Percentiles rank a stretch among this genome's conserved stretches.
These are phyloP conservation scores for Sparassis latifolia DNA, from an alignment of 1,284 basidiomycete genomes.

Conservation along the genomic window DNA sequence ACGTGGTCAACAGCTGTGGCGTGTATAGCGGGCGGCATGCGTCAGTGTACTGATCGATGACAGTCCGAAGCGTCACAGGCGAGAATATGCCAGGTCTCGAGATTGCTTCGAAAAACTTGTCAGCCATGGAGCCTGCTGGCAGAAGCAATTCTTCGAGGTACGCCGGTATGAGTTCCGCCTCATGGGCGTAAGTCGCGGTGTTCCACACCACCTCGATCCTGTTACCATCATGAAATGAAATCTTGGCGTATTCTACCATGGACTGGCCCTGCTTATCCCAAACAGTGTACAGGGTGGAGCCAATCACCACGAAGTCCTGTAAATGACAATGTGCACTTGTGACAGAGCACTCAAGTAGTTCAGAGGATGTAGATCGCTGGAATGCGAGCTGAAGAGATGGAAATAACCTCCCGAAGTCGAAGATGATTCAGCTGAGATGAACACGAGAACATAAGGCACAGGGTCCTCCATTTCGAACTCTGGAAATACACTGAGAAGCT, in stretches of 20 bases:
- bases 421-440: constrained; percentile 59
- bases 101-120: constrained; percentile 76
- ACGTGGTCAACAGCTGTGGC: constrained; percentile 50
- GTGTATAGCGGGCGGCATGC: constrained; percentile 53
- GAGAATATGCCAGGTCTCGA: constrained; percentile 88
- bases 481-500: constrained; percentile 50
- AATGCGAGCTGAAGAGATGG: constrained; percentile 47
- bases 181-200: constrained; percentile 48
- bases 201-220: constrained; percentile 40
- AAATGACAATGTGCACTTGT: constrained; percentile 62
- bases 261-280: constrained; percentile 78
- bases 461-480: constrained; percentile 29
- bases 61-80: constrained; percentile 68
- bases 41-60: constrained; percentile 76
- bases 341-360: constrained; percentile 47
- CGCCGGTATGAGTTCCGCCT: constrained; percentile 76
- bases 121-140: constrained; percentile 63
- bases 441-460: constrained; percentile 48
- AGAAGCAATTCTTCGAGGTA: constrained; percentile 81
- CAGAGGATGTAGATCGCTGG: constrained; percentile 51
- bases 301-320: constrained; percentile 63
- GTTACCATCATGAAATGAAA: constrained; percentile 34
- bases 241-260: constrained; percentile 50
- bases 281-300: constrained; percentile 50
- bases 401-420: constrained; percentile 65